Evolutionary conservation across 805 yeast genomes (phyloP), one percentile per base, ranked within the genome.

Genomic region (Candida bentonensis): DNA sequence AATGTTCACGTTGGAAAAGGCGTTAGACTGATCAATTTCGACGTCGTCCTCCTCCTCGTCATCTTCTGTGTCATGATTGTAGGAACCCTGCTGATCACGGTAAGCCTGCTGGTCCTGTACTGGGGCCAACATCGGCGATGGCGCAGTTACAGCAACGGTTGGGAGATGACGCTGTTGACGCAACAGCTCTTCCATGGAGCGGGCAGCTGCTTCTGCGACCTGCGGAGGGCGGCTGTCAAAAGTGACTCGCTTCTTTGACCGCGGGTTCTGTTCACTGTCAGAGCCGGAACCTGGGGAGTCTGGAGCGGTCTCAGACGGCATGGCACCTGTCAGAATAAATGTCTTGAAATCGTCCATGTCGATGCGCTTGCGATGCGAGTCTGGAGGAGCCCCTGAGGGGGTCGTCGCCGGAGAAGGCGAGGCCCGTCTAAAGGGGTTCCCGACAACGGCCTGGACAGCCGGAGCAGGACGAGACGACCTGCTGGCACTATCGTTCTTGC

Each of bases 291-390:
- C 36, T 11, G 36, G 17, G 36, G 36, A 30, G 20, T 30, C 36
- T 5, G 11, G 20, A 5, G 5, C 36, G 11, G 27, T 9, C 7
- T 25, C 27, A 13, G 44, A 20, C 4, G 85, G 85, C 30, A 83
- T 64, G 51, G 79, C 76, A 2, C 96, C 96, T 0, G 95, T 85
- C 52, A 88, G 64, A 53, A 86, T 69, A 54, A 88, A 78, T 50
- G 82, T 79, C 15, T 95, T 83, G 60, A 88, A 88, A 23, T 86
- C 76, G 59, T 88, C 95, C 51, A 88, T 66, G 57, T 88, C 95
- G 21, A 85, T 36, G 21, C 49, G 69, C 44, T 76, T 76, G 22
- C 52, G 54, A 2, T 49, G 46, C 27, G 50, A 47, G 39, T 42
- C 42, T n/a, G 22, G 27, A 11, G 36, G 23, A 15, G 43, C 30